phyloP scores from a whole-genome alignment of 1,139 yeast genomes.

The Geotrichum siamense region DNA sequence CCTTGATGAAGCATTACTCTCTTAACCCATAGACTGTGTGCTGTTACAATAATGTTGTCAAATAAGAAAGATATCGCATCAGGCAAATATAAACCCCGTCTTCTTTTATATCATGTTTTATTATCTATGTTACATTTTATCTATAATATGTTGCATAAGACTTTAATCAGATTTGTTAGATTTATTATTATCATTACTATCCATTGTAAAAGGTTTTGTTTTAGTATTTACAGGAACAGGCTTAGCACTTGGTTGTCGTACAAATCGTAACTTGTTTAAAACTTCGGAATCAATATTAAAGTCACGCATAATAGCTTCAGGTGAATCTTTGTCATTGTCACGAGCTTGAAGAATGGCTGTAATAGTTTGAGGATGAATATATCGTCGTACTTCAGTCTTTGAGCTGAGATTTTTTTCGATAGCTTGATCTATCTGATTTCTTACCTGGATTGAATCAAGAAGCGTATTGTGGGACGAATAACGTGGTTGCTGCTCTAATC shows the following conservation, averaged over 20 bases:
- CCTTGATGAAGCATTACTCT: too few species aligned
- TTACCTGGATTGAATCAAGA: slow-evolving; percentile 4
- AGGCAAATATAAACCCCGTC: too few species aligned
- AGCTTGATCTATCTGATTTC: background rate
- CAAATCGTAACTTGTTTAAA: slow-evolving; percentile 15
- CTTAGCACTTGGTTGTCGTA: slow-evolving; percentile 12
- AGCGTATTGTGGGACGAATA: slow-evolving; percentile 3
- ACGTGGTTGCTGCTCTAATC: slow-evolving; percentile 1
- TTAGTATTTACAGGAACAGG: slow-evolving; percentile 2
- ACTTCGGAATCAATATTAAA: slow-evolving; percentile 19
- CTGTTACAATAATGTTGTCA: too few species aligned
- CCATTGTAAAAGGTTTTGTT: too few species aligned
- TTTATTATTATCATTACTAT: too few species aligned
- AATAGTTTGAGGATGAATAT: slow-evolving; percentile 22
- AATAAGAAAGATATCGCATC: too few species aligned
- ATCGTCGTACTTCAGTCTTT: slow-evolving; percentile 1
- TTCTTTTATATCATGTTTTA: too few species aligned
- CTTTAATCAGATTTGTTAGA: too few species aligned
- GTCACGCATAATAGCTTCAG: slow-evolving; percentile 16
- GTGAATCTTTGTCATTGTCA: slow-evolving; percentile 20
- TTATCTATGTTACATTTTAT: too few species aligned
- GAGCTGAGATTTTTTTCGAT: slow-evolving; percentile 2
- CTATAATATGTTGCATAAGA: too few species aligned
- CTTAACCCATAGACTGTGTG: too few species aligned
- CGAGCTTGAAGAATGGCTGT: slow-evolving; percentile 21